phyloP scores from a whole-genome alignment of 169 alveolate genomes.

The Amoebophrya sp. region DNA sequence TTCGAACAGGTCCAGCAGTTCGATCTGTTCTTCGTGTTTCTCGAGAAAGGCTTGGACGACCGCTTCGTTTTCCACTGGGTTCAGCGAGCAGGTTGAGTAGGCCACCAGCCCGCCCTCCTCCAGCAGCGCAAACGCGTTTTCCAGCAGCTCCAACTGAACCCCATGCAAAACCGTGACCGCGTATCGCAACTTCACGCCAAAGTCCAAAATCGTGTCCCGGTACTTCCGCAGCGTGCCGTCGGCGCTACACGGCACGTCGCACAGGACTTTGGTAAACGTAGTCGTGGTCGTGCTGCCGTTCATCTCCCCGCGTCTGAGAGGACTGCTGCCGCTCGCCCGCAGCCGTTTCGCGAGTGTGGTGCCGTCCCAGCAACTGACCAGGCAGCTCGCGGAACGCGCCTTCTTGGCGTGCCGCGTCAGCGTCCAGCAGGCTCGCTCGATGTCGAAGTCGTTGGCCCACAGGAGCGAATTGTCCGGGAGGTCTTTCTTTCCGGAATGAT shows the following conservation, averaged over 20 bases:
- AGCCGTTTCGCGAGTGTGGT: not conserved
- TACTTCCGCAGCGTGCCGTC: slow-evolving; percentile 81
- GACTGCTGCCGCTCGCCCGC: not conserved
- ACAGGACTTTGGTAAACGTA: slow-evolving; percentile 41
- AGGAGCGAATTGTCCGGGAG: not conserved
- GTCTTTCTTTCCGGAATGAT: too few relatives aligned
- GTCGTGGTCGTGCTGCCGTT: not conserved
- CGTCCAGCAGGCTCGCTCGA: slow-evolving; percentile 28
- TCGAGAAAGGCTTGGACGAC: slow-evolving; percentile 60
- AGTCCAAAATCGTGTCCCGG: slow-evolving; percentile 34
- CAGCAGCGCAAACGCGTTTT: slow-evolving; percentile 44
- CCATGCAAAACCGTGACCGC: not conserved
- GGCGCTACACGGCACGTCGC: slow-evolving; percentile 86
- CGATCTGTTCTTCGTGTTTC: not conserved
- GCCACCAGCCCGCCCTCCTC: slow-evolving; percentile 69
- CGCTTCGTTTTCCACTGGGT: slow-evolving; percentile 83
- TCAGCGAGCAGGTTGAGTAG: slow-evolving; percentile 77
- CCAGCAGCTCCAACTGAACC: not conserved
- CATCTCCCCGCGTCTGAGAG: not conserved
- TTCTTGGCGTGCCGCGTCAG: slow-evolving; percentile 37
- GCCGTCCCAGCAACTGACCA: not conserved
- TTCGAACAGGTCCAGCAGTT: not conserved
- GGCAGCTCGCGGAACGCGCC: not conserved
- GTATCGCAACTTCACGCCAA: not conserved
- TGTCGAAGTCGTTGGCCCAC: not conserved